Evolutionary conservation across 2,329 filamentous ascomycete species (phyloP).

Genomic region (Phaeoacremonium minimum): DNA sequence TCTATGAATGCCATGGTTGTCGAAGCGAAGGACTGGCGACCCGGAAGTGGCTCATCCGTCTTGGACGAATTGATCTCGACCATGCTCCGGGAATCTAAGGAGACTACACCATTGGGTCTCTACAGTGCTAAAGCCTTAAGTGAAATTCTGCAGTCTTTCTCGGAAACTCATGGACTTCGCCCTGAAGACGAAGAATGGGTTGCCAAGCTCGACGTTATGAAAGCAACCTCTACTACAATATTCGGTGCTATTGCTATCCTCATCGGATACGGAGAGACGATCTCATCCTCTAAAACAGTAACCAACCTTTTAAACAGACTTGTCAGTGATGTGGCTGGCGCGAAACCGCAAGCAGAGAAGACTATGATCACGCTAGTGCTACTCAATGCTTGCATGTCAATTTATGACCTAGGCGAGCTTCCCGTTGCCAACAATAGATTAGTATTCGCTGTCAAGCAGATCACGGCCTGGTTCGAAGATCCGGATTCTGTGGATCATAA

Average conservation of each 20-base stretch:
- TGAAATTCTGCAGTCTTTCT: constrained; percentile 41
- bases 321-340: constrained; percentile 55
- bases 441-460: constrained; percentile 77
- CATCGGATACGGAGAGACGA: constrained; percentile 44
- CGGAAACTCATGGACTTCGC: constrained; percentile 41
- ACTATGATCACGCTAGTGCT: constrained; percentile 46
- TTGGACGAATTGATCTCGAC: constrained; percentile 36
- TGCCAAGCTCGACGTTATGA: constrained; percentile 38
- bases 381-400: constrained; percentile 44
- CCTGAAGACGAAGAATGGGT: constrained; percentile 42
- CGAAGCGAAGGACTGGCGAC: constrained; percentile 30
- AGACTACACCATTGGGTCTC: constrained; percentile 36
- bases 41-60: constrained; percentile 23
- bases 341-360: constrained; percentile 35
- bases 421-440: constrained; percentile 64
- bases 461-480: constrained; percentile 66
- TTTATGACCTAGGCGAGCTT: constrained; percentile 48
- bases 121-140: constrained; percentile 51
- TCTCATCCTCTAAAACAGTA: constrained; percentile 41
- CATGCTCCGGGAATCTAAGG: constrained; percentile 36
- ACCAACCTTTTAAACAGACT: constrained; percentile 55
- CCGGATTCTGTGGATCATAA: constrained; percentile 35
- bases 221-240: constrained; percentile 37
- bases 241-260: constrained; percentile 47
- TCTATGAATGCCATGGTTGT: constrained; percentile 27